Evolutionary conservation across 169 alveolate genomes (phyloP).

Genomic region (Plasmodium blacklocki): DNA sequence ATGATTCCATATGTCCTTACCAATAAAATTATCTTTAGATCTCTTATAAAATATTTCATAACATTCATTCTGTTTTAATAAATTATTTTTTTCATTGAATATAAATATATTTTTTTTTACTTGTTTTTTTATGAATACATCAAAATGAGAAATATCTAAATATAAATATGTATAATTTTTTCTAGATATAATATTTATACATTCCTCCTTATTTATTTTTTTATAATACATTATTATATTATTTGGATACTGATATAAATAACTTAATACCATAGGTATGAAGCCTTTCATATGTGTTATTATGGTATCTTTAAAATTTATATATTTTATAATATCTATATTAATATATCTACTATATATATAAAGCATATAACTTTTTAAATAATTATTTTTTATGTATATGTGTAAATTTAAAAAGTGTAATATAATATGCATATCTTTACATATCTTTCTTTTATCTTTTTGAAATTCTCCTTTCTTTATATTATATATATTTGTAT

Average conservation of each 20-base stretch:
- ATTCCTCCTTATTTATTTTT: slow-evolving; percentile 13
- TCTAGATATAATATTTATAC: slow-evolving; percentile 6
- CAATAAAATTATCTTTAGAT: slow-evolving; percentile 28
- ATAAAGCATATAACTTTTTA: slow-evolving; percentile 16
- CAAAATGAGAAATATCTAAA: not conserved
- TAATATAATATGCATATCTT: slow-evolving; percentile 16
- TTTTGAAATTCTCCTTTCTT: too few species aligned
- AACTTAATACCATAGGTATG: slow-evolving; percentile 27
- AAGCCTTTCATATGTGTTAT: slow-evolving; percentile 24
- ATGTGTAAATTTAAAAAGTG: slow-evolving; percentile 15
- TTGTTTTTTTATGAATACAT: slow-evolving; percentile 6
- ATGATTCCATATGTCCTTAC: slow-evolving; percentile 14
- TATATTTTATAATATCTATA: slow-evolving; percentile 6
- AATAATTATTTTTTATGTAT: slow-evolving; percentile 11
- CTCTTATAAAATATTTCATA: slow-evolving; percentile 31
- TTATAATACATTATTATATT: slow-evolving; percentile 22
- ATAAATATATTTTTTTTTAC: slow-evolving; percentile 1
- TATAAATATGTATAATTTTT: not conserved
- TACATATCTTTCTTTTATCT: not conserved
- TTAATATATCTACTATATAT: slow-evolving; percentile 15
- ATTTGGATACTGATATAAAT: slow-evolving; percentile 29
- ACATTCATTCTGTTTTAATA: not conserved
- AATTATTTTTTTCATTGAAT: not conserved
- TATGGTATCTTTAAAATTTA: not conserved
- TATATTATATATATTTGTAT: too few species aligned